These are phyloP conservation scores for Venturia asperata DNA, from an alignment of 2,329 filamentous ascomycete species.

Conservation along the genomic window DNA sequence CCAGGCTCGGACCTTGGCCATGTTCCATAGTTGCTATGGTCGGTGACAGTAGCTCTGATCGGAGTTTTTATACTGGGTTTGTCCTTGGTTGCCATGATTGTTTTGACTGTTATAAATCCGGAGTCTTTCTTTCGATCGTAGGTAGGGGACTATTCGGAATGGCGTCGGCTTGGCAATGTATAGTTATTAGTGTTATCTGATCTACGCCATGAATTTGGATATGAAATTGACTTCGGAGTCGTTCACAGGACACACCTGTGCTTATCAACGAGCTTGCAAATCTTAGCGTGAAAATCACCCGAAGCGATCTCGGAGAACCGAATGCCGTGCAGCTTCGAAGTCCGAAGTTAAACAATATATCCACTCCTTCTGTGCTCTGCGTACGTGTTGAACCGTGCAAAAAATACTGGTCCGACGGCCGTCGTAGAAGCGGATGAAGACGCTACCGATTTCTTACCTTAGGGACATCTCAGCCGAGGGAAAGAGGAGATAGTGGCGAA, in stretches of 20 bases:
- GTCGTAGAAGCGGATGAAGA: neutral
- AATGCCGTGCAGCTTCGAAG: neutral
- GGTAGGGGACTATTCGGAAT: neutral
- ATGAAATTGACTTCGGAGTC: neutral
- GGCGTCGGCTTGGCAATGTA: neutral
- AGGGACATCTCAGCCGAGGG: neutral
- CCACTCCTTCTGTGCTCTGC: neutral
- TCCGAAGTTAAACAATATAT: neutral
- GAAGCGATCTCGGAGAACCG: constrained; percentile 8
- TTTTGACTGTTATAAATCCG: neutral
- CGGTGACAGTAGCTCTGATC: neutral
- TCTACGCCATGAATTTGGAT: neutral
- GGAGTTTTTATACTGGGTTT: neutral
- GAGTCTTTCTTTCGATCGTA: neutral
- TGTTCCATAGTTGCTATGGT: constrained; percentile 2
- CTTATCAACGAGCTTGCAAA: neutral
- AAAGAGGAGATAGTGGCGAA: neutral
- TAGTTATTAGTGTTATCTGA: neutral
- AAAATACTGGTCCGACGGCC: neutral
- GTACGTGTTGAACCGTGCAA: neutral
- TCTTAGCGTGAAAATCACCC: neutral
- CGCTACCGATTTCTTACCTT: neutral
- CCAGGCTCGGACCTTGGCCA: neutral
- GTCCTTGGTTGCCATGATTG: neutral
- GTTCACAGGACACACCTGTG: neutral